Evolutionary conservation across 192 early-diverging fungal species (phyloP), one percentile per base, ranked within the genome.

Genomic region (Anaeromyces robustus): DNA sequence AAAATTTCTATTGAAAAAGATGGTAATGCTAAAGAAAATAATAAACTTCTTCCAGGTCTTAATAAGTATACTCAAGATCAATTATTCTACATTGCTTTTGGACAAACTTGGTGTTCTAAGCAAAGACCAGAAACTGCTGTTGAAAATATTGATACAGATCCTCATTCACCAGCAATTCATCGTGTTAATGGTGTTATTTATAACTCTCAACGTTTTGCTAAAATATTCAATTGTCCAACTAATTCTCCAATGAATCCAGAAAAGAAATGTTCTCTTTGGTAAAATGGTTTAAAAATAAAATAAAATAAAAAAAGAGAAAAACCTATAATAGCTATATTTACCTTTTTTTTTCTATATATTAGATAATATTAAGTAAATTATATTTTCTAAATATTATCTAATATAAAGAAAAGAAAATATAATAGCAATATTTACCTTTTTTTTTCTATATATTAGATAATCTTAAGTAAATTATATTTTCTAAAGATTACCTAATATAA

Each of bases 171-270:
- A 19, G 80, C 86, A 26, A 80, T 83, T 37, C 91, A 87, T 88
- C 87, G 93, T 41, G 92, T 94, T n/a, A 92, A 89, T 77, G 94
- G 93, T 17, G 91, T 88, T 14, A 83, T 93, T 4, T 83, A 85
- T 30, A 94, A 96, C 83, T 90, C 89, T 0, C 39, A 84, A 18
- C 83, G 89, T 22, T 96, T 96, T 88, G 83, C 89, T 29, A 82
- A 93, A 52, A 89, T 89, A 12, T 96, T 92, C 80, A 81, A 88
- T 26, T 95, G 94, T 84, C 81, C 87, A n/a, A 37, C 81, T 9
- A 90, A 89, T 13, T 83, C 85, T 2, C 82, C 80, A 29, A 93
- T 94, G 93, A 94, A 95, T 83, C 93, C 93, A 26, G n/a, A 77
- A 29, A 80, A 88, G 14, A 89, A 90, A 81, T 92, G 91, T 81